Evolutionary conservation across 2,329 filamentous ascomycete genomes (phyloP), one percentile per base, ranked within the genome.

Genomic region (Botryotinia globosa): DNA sequence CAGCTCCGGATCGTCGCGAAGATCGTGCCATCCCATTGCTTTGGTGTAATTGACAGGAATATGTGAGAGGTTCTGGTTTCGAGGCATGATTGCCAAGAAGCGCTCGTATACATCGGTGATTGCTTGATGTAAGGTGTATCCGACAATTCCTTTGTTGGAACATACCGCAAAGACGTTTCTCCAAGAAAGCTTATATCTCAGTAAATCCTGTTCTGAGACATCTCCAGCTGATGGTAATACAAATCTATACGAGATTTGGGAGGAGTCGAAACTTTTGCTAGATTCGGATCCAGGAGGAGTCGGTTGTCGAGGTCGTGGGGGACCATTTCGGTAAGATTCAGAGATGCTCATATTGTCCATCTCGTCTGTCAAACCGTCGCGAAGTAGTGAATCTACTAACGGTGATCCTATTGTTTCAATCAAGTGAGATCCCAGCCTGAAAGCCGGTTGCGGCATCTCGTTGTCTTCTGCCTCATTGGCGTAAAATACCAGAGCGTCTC

Each of bases 131-230:
- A 92, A 80, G 7, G 90, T 89, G 1, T 88, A 78, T 0, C 91
- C 91, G 3, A 92, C 90, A 0, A 92, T 83, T 0, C 90, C 90
- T 34, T 88, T 87, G 69, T 88, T 85, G 77, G 88, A 90, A 2
- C 92, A 80, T 48, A 92, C 81, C 0, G 90, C 90, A 76, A 93
- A 89, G 62, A 92, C 87, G 77, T 92, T 93, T 32, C 91, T 87
- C 0, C 90, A 90, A 0, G 90, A 90, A 64, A 92, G 85, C 75
- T 90, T 88, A 75, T 91, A 85, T 1, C 88, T 84, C 1, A 86
- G 83, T 71, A 85, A 85, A 59, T 85, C 86, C 29, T 80, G 80
- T 77, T 81, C 85, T 76, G 78, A 84, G 56, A 86, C 77, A 54
- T 86, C 84, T 2, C 83, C 75, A 0, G 89, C 89, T 0, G 88